Base-by-base conservation (phyloP, 1,284 basidiomycete species). In the Veloboletus limbatus region DNA sequence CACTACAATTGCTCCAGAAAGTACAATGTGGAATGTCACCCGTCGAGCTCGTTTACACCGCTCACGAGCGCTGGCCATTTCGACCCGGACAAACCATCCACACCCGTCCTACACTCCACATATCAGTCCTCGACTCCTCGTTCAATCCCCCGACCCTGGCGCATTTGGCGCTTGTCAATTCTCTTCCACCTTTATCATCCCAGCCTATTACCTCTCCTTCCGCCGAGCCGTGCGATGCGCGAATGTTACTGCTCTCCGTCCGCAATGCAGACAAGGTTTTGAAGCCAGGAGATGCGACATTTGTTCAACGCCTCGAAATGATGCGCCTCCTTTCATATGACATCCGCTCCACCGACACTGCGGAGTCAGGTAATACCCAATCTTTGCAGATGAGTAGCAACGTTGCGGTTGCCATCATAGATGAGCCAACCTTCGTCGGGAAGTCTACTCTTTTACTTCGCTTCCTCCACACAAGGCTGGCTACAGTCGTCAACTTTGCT, bases 141-240 rank as follows among this genome's bases (percentile, higher is more conserved):
- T 98, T 94, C 72, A 97, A 99, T 59, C 95, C 96, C 2, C 96
- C 96, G 0, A 93, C 91, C 0, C 66, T 77, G 10, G 93, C 96
- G 0, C 95, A 99, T 62, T 76, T 88, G 45, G 85, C 88, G 0
- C 81, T 97, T 36, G 82, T 82, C 16, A 77, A 75, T 46, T 70
- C 74, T 4, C 59, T 51, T 2, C 66, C 66, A 18, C 73, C 74
- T 1, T 56, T 45, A 43, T 42, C 22, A 21, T 1, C 41, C 20
- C 24, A 32, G 21, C 25, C 31, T 46, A 20, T 43, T 10, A 43
- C 54, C 9, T 32, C 46, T 10, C 28, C 54, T 17, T 38, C 52
- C 33, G 25, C 37, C 2, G 40, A 53, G 21, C 30, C 53, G 7
- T 92, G 87, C 59, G 86, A 92, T 47, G 87, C 91, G 0, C 82